Base-by-base conservation (phyloP, 2,329 filamentous ascomycete species). In the Fonsecaea erecta region DNA sequence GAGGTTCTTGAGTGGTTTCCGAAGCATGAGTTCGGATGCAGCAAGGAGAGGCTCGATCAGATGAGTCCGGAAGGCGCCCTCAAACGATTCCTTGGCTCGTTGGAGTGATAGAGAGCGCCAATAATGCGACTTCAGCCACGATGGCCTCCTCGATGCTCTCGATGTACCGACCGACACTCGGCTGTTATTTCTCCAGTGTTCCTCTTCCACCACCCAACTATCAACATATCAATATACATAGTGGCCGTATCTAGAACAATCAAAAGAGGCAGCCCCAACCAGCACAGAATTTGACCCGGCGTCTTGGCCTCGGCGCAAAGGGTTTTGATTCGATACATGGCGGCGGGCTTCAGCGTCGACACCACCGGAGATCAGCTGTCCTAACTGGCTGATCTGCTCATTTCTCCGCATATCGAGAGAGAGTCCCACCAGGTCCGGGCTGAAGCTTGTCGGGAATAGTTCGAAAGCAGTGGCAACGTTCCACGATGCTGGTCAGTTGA, bases 1-100 rank as follows among this genome's bases (percentile, higher is more conserved):
- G 64, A 67, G 14, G 40, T 67, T 18, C 32, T 26, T 4, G 62
- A 62, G 12, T 70, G 68, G 66, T 68, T 68, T 37, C 68, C 66
- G 2, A 60, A 43, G 35, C 26, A 65, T 6, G 68, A 70, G 54
- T 70, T 68, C 32, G 55, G 59, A 3, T 70, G 68, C 54, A 60
- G 43, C 16, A 35, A 55, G 48, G 60, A 68, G 26, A 63, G 68
- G 26, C 35, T 70, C 35, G 46, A 60, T 1, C 52, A 59, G 28
- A 64, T 70, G 68, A 66, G 26, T 24, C 60, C 65, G 7, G 63
- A 63, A 37, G 56, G 60, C 4, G 54, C 67, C 5, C 56, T 70
- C 18, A 43, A 35, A 52, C 61, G 55, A 5, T 70, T 67, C 32
- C 56, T 70, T 30, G 64, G 63, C 14, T 26, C 48, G 16, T 34